Conservation (phyloP, 352 stramenopile species). For the Pythium dissotocum region DNA sequence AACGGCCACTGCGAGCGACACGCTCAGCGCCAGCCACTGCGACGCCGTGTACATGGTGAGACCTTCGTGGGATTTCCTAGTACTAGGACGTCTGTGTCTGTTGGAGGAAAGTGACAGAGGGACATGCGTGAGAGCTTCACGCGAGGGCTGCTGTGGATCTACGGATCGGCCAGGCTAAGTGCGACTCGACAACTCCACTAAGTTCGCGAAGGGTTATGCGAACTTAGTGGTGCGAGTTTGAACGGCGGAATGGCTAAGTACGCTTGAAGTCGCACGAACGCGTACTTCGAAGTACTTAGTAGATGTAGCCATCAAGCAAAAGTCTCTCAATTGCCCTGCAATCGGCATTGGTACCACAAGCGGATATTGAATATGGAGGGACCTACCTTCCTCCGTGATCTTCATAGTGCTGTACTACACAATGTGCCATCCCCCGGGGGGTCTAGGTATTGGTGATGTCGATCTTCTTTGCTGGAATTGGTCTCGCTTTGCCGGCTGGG, state of each 20-base stretch:
- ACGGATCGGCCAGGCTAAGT: background rate
- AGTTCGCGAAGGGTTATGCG: background rate
- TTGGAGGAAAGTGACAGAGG: background rate
- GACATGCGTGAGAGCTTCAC: background rate
- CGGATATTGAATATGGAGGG: too few species aligned
- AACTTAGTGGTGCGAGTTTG: background rate
- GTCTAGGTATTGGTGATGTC: too few species aligned
- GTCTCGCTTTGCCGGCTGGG: too few species aligned
- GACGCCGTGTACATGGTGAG: slow-evolving; percentile 57
- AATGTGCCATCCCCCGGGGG: too few species aligned
- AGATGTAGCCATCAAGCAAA: background rate
- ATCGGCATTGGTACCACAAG: too few species aligned
- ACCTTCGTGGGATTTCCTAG: background rate
- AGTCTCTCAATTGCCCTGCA: too few species aligned
- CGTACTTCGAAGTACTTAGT: background rate
- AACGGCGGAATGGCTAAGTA: background rate
- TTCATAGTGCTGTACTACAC: too few species aligned
- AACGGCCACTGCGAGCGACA: slow-evolving; percentile 51
- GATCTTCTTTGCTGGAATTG: too few species aligned
- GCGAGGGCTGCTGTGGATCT: background rate
- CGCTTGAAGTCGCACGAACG: background rate
- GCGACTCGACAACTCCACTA: background rate
- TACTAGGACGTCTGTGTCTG: background rate
- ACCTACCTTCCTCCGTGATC: too few species aligned
- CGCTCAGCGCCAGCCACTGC: slow-evolving; percentile 56